Evolutionary conservation across 2,329 filamentous ascomycete species (phyloP).

Genomic region (Ustulina deusta): DNA sequence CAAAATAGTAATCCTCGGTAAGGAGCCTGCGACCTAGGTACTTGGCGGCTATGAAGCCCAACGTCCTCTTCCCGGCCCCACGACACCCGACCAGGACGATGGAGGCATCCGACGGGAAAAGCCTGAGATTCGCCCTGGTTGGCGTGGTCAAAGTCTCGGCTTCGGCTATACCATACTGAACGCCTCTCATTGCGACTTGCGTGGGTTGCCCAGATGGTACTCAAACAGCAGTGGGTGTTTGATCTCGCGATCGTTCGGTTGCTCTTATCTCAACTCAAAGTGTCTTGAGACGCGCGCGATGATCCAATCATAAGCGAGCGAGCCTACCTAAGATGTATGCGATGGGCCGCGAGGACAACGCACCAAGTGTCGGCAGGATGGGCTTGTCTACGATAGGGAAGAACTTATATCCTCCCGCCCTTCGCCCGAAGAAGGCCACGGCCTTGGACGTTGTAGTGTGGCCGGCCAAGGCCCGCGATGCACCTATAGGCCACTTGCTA

Average conservation of each 20-base stretch:
- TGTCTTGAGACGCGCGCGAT: constrained; percentile 5
- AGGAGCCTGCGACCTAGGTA: constrained; percentile 74
- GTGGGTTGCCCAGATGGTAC: constrained; percentile 7
- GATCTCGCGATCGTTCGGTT: not conserved
- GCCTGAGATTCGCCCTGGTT: constrained; percentile 52
- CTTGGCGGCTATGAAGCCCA: constrained; percentile 78
- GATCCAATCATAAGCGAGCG: not conserved
- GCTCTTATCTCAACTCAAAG: not conserved
- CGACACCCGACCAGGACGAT: constrained; percentile 78
- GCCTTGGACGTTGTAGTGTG: constrained; percentile 23
- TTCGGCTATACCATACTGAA: constrained; percentile 37
- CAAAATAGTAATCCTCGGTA: constrained; percentile 75
- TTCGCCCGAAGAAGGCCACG: constrained; percentile 8
- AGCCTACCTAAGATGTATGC: not conserved
- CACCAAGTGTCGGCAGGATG: not conserved
- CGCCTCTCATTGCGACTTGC: constrained; percentile 42
- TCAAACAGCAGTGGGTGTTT: not conserved
- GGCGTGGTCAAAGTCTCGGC: constrained; percentile 31
- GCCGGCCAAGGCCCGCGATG: constrained; percentile 12
- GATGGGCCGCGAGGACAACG: not conserved
- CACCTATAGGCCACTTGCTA: not conserved
- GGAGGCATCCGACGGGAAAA: constrained; percentile 71
- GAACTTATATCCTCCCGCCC: constrained; percentile 24
- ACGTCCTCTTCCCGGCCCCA: constrained; percentile 77
- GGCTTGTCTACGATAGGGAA: constrained; percentile 9